Base-by-base conservation (phyloP, 164 flowering plant genomes). In the Nymphaea thermarum region DNA sequence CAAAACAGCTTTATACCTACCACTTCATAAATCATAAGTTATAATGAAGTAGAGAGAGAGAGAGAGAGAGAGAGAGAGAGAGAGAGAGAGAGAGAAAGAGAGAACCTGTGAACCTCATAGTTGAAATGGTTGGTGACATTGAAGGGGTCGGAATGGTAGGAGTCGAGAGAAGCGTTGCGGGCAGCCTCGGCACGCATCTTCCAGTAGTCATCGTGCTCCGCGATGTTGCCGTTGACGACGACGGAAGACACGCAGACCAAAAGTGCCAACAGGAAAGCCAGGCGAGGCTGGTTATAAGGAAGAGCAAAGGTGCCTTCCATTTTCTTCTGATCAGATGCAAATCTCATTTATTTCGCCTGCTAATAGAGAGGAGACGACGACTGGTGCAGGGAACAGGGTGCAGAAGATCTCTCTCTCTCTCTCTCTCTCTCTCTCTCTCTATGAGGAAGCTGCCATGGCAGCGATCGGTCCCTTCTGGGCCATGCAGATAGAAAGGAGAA, bases 121-220 rank as follows among this genome's bases (percentile, higher is more conserved):
- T 43, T 67, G 57, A 67, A 2, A 18, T 67, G 55, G 55, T 67
- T 62, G 10, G 57, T 63, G 4, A 72, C 67, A 14, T 72, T 65
- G 4, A 61, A 51, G 8, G 74, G 74, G 14, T 62, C 17, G 43
- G 62, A 42, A 45, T 66, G 17, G 43, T 71, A 71, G 11, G 74
- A 66, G 36, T 47, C 66, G 3, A 63, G 63, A 5, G 70, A 43
- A 4, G 63, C 55, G 3, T 42, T 43, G 2, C 66, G 63, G 12
- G 74, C 70, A 4, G 18, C 63, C 43, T 42, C 62, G 3, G 66
- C 62, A 15, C 67, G 63, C 63, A 66, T 10, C 47, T 43, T 14
- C 74, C 74, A 71, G 7, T 42, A 42, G 4, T 71, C 74, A 44
- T 71, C 74, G 10, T 62, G 51, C 2, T 71, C 43, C 6, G 43